Conservation (phyloP, 192 early-diverging fungal genomes). For the Podila horticola region DNA sequence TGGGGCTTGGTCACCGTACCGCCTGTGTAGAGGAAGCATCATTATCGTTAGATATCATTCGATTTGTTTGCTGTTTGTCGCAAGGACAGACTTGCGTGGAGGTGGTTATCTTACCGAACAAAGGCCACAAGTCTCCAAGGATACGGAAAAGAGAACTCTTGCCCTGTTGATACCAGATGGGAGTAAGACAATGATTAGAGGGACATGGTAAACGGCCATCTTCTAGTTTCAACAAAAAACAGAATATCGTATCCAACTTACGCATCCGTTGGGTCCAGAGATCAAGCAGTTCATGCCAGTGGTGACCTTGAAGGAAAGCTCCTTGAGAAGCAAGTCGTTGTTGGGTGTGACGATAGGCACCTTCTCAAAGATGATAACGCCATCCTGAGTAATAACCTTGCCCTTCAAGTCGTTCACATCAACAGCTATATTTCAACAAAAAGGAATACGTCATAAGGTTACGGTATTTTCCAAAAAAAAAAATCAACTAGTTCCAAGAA, state of each 20-base stretch:
- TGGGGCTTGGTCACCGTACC: constrained; percentile 66
- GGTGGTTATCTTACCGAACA: constrained; percentile 58
- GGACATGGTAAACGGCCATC: background rate
- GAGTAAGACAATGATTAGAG: background rate
- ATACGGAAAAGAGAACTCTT: constrained; percentile 75
- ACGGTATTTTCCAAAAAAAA: no score
- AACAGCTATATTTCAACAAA: constrained; percentile 10
- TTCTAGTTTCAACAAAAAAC: constrained; percentile 5
- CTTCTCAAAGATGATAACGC: constrained; percentile 73
- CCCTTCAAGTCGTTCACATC: constrained; percentile 62
- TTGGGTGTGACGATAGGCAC: constrained; percentile 85
- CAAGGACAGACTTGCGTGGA: background rate
- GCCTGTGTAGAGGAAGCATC: constrained; percentile 24
- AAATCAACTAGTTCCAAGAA: no score
- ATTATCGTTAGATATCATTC: background rate
- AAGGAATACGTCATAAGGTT: background rate
- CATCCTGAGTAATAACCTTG: constrained; percentile 59
- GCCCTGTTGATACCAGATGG: constrained; percentile 35
- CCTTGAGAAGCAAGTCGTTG: constrained; percentile 72
- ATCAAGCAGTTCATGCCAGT: constrained; percentile 82
- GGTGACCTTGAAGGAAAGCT: constrained; percentile 74
- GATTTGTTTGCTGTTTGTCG: background rate
- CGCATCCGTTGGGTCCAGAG: constrained; percentile 69
- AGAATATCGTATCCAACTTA: constrained; percentile 3
- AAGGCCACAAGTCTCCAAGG: constrained; percentile 70